These are phyloP conservation scores for Chrysanthemum lavandulifolium DNA, from an alignment of 129 eudicot genomes.

Conservation along the genomic window DNA sequence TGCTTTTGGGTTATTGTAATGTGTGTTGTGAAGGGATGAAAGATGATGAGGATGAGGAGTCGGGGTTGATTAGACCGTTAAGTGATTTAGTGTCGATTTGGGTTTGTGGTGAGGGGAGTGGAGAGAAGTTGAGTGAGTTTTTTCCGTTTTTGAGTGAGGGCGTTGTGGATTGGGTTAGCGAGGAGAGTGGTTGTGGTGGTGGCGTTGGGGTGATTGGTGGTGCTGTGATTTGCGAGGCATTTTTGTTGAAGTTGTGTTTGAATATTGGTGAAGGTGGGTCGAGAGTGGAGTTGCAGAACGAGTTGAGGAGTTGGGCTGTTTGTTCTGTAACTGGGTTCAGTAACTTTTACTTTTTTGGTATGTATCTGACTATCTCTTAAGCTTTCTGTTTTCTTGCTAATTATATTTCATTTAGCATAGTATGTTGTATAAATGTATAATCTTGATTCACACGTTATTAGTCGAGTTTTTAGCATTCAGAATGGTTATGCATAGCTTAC, in stretches of 20 bases:
- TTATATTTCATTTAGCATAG: background rate
- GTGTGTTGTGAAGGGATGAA: slow-evolving; percentile 38
- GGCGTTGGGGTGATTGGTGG: slow-evolving; percentile 55
- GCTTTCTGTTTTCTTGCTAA: background rate
- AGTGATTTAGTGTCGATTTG: slow-evolving; percentile 53
- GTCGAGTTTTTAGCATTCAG: background rate
- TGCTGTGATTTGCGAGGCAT: slow-evolving; percentile 54
- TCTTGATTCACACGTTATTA: background rate
- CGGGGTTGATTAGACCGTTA: slow-evolving; percentile 50
- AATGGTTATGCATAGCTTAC: background rate
- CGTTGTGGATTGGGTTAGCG: slow-evolving; percentile 31
- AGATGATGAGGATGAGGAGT: slow-evolving; percentile 27
- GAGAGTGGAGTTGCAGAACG: slow-evolving; percentile 43
- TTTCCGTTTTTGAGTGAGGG: slow-evolving; percentile 55
- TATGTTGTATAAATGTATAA: background rate
- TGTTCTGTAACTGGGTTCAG: slow-evolving; percentile 61
- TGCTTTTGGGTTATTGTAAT: slow-evolving; percentile 48
- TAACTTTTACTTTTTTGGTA: slow-evolving; percentile 51
- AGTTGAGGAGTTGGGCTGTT: slow-evolving; percentile 63
- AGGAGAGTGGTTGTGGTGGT: slow-evolving; percentile 34
- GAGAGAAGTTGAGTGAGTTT: slow-evolving; percentile 32
- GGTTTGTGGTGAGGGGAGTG: slow-evolving; percentile 35
- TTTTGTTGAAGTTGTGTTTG: slow-evolving; percentile 58
- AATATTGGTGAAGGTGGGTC: slow-evolving; percentile 36
- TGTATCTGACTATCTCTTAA: background rate